Evolutionary conservation across 2,329 filamentous ascomycete genomes (phyloP).

Genomic region (Sclerotinia borealis): DNA sequence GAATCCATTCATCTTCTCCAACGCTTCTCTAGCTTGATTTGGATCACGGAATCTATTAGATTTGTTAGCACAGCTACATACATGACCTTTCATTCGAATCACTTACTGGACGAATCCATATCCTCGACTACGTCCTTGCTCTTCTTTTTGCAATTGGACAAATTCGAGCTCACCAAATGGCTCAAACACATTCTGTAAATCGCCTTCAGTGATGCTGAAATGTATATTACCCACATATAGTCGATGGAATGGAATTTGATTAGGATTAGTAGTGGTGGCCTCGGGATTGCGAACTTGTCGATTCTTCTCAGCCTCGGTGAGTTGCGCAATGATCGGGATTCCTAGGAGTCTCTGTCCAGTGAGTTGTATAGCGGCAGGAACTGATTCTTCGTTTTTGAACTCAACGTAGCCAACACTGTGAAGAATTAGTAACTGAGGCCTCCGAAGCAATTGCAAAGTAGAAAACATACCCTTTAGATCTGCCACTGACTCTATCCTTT

Average conservation of each 20-base stretch:
- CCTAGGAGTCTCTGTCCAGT: conserved; percentile 97
- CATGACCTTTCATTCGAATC: not conserved
- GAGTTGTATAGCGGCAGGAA: conserved; percentile 89
- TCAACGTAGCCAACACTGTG: conserved; percentile 95
- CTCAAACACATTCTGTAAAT: conserved; percentile 93
- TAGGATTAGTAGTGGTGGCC: conserved; percentile 59
- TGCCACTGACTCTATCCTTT: conserved; percentile 91
- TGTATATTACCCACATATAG: conserved; percentile 99
- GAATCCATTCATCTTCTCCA: conserved; percentile 99
- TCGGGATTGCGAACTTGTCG: conserved; percentile 85
- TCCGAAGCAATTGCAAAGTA: not conserved
- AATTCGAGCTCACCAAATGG: conserved; percentile 97
- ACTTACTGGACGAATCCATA: conserved; percentile 99
- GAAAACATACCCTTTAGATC: conserved; percentile 82
- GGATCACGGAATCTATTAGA: conserved; percentile 76
- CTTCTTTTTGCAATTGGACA: conserved; percentile 95
- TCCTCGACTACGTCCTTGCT: conserved; percentile 80
- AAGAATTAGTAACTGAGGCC: conserved; percentile 34
- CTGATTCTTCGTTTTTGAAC: conserved; percentile 93
- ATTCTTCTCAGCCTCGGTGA: conserved; percentile 99
- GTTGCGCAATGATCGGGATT: conserved; percentile 96
- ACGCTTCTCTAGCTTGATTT: conserved; percentile 81
- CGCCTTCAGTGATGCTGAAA: conserved; percentile 96
- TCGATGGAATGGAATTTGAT: conserved; percentile 90
- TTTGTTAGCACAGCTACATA: conserved; percentile 34